These are phyloP conservation scores for Xylariaceae sp. DNA, from an alignment of 2,329 filamentous ascomycete genomes.

Conservation along the genomic window DNA sequence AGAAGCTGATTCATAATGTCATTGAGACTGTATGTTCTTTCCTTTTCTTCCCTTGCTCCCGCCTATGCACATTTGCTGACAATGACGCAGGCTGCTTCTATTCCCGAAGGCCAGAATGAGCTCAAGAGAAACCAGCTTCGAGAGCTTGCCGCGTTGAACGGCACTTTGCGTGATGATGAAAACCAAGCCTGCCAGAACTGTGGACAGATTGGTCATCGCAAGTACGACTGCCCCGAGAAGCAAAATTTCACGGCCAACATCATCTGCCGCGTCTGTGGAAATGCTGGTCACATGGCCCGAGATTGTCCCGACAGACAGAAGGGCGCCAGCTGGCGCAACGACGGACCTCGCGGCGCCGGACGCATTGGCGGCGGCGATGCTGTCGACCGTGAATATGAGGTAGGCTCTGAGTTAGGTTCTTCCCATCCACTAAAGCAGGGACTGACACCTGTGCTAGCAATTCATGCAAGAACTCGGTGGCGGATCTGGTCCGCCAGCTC, in stretches of 20 bases:
- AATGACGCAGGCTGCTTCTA: conserved; percentile 74
- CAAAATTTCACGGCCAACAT: conserved; percentile 99
- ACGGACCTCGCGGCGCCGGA: conserved; percentile 49
- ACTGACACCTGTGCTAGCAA: conserved; percentile 53
- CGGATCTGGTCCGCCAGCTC: conserved; percentile 61
- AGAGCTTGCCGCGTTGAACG: conserved; percentile 95
- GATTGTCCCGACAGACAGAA: conserved; percentile 94
- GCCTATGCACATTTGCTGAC: conserved; percentile 14
- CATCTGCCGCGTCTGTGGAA: conserved; percentile 96
- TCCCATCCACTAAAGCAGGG: conserved; percentile 7
- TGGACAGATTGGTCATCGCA: conserved; percentile 96
- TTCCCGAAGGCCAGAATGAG: conserved; percentile 97
- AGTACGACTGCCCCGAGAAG: conserved; percentile 96
- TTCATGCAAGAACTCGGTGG: conserved; percentile 96
- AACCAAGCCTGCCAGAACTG: conserved; percentile 99
- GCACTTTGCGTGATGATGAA: conserved; percentile 96
- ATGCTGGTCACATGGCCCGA: conserved; percentile 95
- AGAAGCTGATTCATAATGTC: conserved; percentile 95
- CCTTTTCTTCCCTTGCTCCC: background rate
- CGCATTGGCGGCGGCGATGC: conserved; percentile 71
- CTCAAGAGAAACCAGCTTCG: conserved; percentile 97
- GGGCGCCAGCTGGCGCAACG: conserved; percentile 87
- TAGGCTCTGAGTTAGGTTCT: conserved; percentile 36
- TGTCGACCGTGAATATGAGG: conserved; percentile 91
- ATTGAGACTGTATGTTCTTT: conserved; percentile 79